A percentile compares a stretch with the other conserved stretches of the same genome.
Conservation (phyloP, 2,329 filamentous ascomycete genomes). For the Calonectria ilicicola region DNA sequence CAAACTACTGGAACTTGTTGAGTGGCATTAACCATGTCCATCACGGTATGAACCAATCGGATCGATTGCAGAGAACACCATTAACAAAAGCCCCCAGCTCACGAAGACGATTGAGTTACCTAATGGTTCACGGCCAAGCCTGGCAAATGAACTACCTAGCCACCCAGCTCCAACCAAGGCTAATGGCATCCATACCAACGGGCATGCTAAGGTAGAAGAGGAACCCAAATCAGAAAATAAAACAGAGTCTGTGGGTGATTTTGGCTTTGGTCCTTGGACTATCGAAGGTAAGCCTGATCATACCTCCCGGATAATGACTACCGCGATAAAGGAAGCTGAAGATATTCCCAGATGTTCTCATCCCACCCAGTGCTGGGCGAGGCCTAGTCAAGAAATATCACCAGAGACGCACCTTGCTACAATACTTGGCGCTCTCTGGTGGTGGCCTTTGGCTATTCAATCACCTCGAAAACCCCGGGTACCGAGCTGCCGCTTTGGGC, state of each 20-base stretch:
- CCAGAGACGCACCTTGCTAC: constrained; percentile 16
- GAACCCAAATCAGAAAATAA: background rate
- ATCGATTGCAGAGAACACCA: background rate
- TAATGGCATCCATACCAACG: background rate
- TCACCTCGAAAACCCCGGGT: constrained; percentile 6
- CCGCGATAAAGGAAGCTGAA: background rate
- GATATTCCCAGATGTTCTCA: constrained; percentile 13
- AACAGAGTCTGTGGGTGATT: constrained; percentile 22
- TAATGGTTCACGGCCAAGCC: background rate
- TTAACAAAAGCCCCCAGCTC: background rate
- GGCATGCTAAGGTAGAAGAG: background rate
- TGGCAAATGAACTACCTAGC: background rate
- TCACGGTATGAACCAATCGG: background rate
- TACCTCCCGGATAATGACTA: background rate
- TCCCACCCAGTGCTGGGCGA: constrained; percentile 15
- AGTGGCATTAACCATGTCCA: background rate
- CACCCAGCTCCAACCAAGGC: background rate
- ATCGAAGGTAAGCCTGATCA: constrained; percentile 2
- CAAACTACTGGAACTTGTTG: background rate
- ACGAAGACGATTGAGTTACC: constrained; percentile 18
- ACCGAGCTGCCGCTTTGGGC: constrained; percentile 21
- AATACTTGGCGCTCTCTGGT: constrained; percentile 9
- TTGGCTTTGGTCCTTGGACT: constrained; percentile 26
- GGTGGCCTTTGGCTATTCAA: constrained; percentile 18
- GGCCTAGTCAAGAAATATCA: constrained; percentile 26